A percentile compares a stretch with the other conserved stretches of the same genome.
Conservation (phyloP, 306 rosid genomes). For the Trifolium subterraneum region DNA sequence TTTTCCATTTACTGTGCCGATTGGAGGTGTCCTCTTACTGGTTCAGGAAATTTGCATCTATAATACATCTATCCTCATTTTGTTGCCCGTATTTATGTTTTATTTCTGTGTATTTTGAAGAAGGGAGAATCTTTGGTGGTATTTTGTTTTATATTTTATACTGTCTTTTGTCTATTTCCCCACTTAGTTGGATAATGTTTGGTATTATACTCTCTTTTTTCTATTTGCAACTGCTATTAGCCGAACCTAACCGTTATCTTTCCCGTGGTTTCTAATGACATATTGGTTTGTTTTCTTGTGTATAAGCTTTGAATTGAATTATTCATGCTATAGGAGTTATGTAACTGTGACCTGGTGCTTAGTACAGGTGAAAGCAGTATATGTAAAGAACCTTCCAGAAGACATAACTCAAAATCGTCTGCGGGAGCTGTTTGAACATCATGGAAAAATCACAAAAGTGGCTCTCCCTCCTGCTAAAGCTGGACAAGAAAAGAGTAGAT, state of each 20-base stretch:
- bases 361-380: slow-evolving; percentile 68
- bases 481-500: slow-evolving; percentile 72
- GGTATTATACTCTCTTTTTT: neutral
- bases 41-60: neutral
- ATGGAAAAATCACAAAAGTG: slow-evolving; percentile 76
- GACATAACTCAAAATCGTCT: slow-evolving; percentile 65
- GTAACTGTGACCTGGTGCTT: slow-evolving; percentile 38
- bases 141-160: slow-evolving; percentile 10
- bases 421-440: slow-evolving; percentile 59
- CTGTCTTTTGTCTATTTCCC: too few species aligned
- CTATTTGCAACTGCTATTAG: slow-evolving; percentile 21
- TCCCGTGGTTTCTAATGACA: slow-evolving; percentile 22
- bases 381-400: slow-evolving; percentile 71
- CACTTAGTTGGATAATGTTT: too few species aligned
- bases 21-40: slow-evolving; percentile 8
- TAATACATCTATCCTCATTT: neutral
- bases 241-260: neutral
- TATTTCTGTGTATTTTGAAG: neutral
- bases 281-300: slow-evolving; percentile 27
- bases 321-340: slow-evolving; percentile 15
- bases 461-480: slow-evolving; percentile 74
- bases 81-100: neutral
- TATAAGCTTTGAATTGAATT: slow-evolving; percentile 8
- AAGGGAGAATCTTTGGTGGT: neutral
- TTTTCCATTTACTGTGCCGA: neutral